Evolutionary conservation across 352 stramenopile species (phyloP), one percentile per base, ranked within the genome.

Genomic region (Phytopythium boreale): DNA sequence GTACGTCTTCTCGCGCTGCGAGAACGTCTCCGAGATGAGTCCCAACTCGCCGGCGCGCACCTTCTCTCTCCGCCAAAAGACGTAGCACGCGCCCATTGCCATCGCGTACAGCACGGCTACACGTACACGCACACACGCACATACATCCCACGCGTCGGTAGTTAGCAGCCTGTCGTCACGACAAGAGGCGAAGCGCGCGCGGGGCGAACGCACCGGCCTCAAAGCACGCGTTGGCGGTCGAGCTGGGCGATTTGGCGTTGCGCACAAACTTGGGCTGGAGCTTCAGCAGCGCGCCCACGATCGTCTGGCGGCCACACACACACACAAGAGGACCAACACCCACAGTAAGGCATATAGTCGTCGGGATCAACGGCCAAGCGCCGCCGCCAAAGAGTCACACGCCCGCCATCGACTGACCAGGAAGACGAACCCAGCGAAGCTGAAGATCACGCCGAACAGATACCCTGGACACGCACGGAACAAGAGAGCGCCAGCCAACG

Each of bases 351-450:
- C 34, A 1, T 14, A 10, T 39, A 39, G 3, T 7, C 10, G 10
- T 1, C 34, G 34, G 5, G 10, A 7, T 39, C 34, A 39, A 39
- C 34, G 34, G 34, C 34, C 34, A 2, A 39, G 34, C 34, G 34
- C 34, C 10, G 34, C 34, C 34, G 34, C 29, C 29, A 39, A 12
- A n/a, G 41, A 46, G 41, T 17, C 44, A 51, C 36, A 3, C 26
- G 37, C 64, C 11, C 6, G 9, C 34, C 15, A 20, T 9, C n/a
- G 24, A 61, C 66, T 37, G 62, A 94, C 85, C 72, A 92, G 67
- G 70, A 94, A 94, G 64, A 92, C 76, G 68, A 87, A 89, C 37
- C 86, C 86, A 0, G 79, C 64, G 62, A 94, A 94, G 61, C 69
- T 82, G 67, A 94, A 88, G 61, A 92, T 92, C 49, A 83, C 84